Evolutionary conservation across 1,284 basidiomycete species (phyloP), one percentile per base, ranked within the genome.

Genomic region (Melampsora larici-populina): DNA sequence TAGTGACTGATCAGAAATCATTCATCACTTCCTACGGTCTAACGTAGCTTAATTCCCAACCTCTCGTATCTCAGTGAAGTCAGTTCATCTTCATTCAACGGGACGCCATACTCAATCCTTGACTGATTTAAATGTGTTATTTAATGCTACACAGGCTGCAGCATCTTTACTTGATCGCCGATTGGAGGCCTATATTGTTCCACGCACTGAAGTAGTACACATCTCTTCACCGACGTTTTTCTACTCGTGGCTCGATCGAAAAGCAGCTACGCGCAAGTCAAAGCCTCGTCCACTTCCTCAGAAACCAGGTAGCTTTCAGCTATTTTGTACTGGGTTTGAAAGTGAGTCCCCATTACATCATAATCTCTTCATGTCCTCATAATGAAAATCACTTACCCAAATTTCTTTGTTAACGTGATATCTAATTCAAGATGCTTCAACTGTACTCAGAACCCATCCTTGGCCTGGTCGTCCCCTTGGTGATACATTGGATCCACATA

Each of bases 251-350:
- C 85, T 93, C 58, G 92, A 94, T 81, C 77, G 80, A 9, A 65
- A 80, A 21, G 71, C 78, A 7, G 81, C 79, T 85, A 90, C 91
- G 86, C 82, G 90, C 88, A 93, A 81, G 90, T 90, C 18, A 18
- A 70, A 64, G 26, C 55, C 55, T 24, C 51, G 66, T 26, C 87
- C 87, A 2, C 84, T 94, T 24, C 92, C 91, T 29, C 90, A 90
- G 76, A 94, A 95, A 85, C 90, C 94, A 60, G 94, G 94, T 1
- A 93, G 91, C 81, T 90, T 94, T 88, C 93, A 97, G 82, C 89
- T 89, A 76, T 96, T 96, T 84, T 85, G 95, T 81, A 88, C 91
- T 79, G 93, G 93, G 18, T 96, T 88, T 81, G 88, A 89, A 85
- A 91, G 92, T 89, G 81, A 15, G 18, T 76, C 26, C 26, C 13